phyloP scores from a whole-genome alignment of 345 rosid genomes.

The Salix udensis region DNA sequence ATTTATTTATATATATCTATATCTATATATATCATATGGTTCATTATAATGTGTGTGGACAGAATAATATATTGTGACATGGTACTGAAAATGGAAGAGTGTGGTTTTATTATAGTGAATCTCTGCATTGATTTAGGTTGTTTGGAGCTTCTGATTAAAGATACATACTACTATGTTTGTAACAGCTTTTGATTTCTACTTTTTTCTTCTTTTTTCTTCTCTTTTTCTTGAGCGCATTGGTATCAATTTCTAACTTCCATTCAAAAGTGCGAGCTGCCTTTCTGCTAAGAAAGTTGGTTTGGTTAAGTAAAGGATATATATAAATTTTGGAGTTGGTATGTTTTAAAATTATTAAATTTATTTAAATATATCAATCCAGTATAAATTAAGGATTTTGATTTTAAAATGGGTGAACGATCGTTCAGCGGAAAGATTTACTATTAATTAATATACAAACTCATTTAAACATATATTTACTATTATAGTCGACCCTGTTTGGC shows the following conservation, averaged over 20 bases:
- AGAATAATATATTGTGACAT: slow-evolving; percentile 2
- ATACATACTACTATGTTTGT: slow-evolving; percentile 5
- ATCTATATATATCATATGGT: neutral
- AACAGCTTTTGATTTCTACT: slow-evolving; percentile 10
- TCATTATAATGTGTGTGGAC: slow-evolving; percentile 1
- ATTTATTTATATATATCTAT: neutral
- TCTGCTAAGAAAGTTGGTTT: neutral
- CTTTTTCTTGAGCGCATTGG: neutral
- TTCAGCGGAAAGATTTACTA: too few relatives aligned
- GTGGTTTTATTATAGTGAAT: slow-evolving; percentile 17
- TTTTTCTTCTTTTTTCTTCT: neutral
- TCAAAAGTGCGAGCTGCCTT: neutral
- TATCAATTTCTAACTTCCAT: slow-evolving; percentile 2
- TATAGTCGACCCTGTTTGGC: too few relatives aligned
- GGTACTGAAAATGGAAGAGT: slow-evolving; percentile 20
- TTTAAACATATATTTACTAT: too few relatives aligned
- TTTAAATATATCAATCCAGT: too few relatives aligned
- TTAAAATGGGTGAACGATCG: too few relatives aligned
- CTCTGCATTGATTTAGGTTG: slow-evolving; percentile 14
- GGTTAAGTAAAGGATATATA: too few relatives aligned
- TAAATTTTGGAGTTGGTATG: too few relatives aligned
- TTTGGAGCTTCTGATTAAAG: slow-evolving; percentile 4
- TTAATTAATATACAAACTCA: too few relatives aligned
- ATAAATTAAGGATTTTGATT: too few relatives aligned
- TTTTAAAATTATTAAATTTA: too few relatives aligned